These are phyloP conservation scores for Sonneratia alba DNA, from an alignment of 345 rosid species.

Conservation along the genomic window DNA sequence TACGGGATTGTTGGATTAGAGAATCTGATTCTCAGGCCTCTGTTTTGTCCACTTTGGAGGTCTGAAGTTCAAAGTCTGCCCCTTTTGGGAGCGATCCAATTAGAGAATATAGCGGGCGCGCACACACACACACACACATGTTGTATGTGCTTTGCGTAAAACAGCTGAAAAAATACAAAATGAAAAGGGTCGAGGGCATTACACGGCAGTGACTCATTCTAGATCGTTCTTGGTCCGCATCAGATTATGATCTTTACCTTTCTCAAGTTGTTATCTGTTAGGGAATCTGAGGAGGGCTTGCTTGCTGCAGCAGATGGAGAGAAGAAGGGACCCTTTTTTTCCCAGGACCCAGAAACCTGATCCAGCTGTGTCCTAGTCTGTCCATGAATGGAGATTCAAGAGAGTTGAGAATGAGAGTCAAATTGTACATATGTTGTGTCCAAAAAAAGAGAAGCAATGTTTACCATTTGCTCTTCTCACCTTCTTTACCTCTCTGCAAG, in stretches of 20 bases:
- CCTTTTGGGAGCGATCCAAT: neutral
- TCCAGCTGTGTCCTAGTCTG: neutral
- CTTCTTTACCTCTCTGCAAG: neutral
- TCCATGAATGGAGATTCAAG: neutral
- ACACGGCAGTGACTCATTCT: neutral
- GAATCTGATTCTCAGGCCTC: neutral
- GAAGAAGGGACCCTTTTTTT: neutral
- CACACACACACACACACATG: neutral
- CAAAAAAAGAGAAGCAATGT: too few relatives aligned
- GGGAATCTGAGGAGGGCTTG: slow-evolving; percentile 1
- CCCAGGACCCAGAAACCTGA: neutral
- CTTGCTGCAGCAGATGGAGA: neutral
- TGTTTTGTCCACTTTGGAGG: neutral
- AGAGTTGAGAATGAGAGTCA: neutral
- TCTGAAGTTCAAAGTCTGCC: neutral
- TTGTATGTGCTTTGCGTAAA: neutral
- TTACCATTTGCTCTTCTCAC: neutral
- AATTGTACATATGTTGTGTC: slow-evolving; percentile 1
- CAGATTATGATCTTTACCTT: slow-evolving; percentile 2
- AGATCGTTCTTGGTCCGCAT: neutral
- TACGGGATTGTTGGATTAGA: neutral
- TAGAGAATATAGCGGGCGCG: neutral
- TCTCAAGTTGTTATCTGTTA: neutral
- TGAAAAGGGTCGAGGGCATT: neutral
- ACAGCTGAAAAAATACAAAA: neutral